Base-by-base conservation (phyloP, 163 green algal species). In the Chloromonas sp. region DNA sequence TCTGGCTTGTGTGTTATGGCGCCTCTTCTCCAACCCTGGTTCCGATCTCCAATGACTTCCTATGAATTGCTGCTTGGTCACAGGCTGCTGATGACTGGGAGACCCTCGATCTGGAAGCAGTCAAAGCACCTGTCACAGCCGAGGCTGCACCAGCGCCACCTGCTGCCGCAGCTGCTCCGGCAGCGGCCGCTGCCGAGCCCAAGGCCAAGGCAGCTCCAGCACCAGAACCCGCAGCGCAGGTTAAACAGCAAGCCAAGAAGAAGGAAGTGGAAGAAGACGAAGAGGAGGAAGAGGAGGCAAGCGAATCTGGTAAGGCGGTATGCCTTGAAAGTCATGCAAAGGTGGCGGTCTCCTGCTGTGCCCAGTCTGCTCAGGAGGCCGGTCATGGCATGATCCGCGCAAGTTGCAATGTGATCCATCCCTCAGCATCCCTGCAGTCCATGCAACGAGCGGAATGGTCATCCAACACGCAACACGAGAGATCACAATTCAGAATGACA, bases 81-180 rank as follows among this genome's bases (percentile, higher is more conserved):
- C 85, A 92, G 82, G 92, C 90, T n/a, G 90, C 88, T 14, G 94
- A 96, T 60, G 92, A 95, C 78, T 98, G 94, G 95, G 95, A 98
- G 74, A 92, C 89, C 8, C 89, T 96, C 82, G 94, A 96, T 86
- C 83, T 92, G 80, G 90, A 93, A n/a, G 60, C 85, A 11, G 60
- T 87, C 66, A 84, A 70, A 59, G n/a, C 60, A 77, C 60, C n/a
- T 62, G 36, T 61, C 58, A 59, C 14, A 79, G 14, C 71, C 71
- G 59, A 81, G 58, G 15, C 78, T 58, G 81, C 79, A 82, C 82
- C 78, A 79, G 74, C 76, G 8, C n/a, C 84, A 82, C 83, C 76
- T 61, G 82, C 82, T 57, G 57, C 70, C 81, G 59, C 79, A 83
- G 61, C 71, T 88, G 62, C 81, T 81, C 79, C 71, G 60, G 79